phyloP scores from a whole-genome alignment of 352 stramenopile genomes.

The Globisporangium polare region DNA sequence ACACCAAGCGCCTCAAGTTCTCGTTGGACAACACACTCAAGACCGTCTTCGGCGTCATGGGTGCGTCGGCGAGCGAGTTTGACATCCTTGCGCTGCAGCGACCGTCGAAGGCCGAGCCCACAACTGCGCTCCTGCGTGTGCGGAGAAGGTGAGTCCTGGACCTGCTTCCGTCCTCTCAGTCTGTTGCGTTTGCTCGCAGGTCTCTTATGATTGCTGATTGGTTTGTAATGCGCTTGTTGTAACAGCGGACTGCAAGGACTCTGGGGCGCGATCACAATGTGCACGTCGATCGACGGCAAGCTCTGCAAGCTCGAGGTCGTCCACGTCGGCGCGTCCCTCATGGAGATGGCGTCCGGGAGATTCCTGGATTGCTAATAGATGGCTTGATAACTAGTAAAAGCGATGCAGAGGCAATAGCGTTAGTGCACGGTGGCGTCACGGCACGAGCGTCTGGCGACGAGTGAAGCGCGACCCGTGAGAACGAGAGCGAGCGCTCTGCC shows the following conservation, averaged over 20 bases:
- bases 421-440: neutral
- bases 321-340: constrained; percentile 24
- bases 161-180: neutral
- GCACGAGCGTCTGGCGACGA: too few relatives aligned
- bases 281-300: constrained; percentile 52
- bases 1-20: constrained; percentile 72
- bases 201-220: neutral
- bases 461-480: too few relatives aligned
- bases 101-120: constrained; percentile 29
- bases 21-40: constrained; percentile 67
- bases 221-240: neutral
- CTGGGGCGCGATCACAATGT: constrained; percentile 71
- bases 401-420: neutral
- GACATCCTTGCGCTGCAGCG: constrained; percentile 45
- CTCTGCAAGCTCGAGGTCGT: constrained; percentile 23
- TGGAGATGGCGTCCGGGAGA: constrained; percentile 55
- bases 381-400: neutral
- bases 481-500: too few relatives aligned
- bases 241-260: constrained; percentile 54
- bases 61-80: constrained; percentile 57
- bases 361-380: constrained; percentile 35
- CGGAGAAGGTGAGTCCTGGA: constrained; percentile 30
- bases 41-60: constrained; percentile 62
- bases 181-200: neutral
- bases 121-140: constrained; percentile 55